Evolutionary conservation across 179 eudicot species (phyloP).

Genomic region (Camellia oleifera): DNA sequence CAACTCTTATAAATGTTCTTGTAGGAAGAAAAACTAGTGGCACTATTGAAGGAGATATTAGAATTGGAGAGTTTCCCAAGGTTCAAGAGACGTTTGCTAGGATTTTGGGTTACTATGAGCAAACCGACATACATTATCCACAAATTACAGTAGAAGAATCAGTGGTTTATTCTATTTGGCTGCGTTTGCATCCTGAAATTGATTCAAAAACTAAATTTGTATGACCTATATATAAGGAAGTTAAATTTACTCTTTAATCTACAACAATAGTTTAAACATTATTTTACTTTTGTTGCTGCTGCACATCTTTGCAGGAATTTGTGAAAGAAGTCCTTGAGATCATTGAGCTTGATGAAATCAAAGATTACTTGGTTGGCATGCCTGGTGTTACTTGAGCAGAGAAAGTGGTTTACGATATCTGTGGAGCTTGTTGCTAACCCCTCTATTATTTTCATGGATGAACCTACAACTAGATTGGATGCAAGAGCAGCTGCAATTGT

Average conservation of each 20-base stretch:
- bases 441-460: conserved; percentile 84
- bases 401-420: conserved; percentile 80
- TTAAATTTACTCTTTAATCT: neutral
- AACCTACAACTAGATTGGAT: conserved; percentile 83
- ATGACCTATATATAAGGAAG: conserved; percentile 16
- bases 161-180: conserved; percentile 71
- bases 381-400: conserved; percentile 69
- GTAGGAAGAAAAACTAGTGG: conserved; percentile 84
- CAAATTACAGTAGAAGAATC: conserved; percentile 77
- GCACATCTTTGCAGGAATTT: conserved; percentile 43
- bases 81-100: conserved; percentile 77
- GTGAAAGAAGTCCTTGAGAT: conserved; percentile 65
- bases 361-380: conserved; percentile 62
- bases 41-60: conserved; percentile 59
- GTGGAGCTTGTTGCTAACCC: conserved; percentile 90
- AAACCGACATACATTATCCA: conserved; percentile 79
- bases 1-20: conserved; percentile 79
- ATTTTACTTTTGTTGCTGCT: neutral
- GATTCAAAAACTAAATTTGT: conserved; percentile 58
- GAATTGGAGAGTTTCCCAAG: conserved; percentile 67
- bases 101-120: conserved; percentile 80
- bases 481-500: conserved; percentile 90
- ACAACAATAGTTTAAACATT: neutral
- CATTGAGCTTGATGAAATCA: conserved; percentile 64
- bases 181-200: conserved; percentile 54